Conservation (phyloP, 2,329 filamentous ascomycete species). For the Aspergillus sp. region DNA sequence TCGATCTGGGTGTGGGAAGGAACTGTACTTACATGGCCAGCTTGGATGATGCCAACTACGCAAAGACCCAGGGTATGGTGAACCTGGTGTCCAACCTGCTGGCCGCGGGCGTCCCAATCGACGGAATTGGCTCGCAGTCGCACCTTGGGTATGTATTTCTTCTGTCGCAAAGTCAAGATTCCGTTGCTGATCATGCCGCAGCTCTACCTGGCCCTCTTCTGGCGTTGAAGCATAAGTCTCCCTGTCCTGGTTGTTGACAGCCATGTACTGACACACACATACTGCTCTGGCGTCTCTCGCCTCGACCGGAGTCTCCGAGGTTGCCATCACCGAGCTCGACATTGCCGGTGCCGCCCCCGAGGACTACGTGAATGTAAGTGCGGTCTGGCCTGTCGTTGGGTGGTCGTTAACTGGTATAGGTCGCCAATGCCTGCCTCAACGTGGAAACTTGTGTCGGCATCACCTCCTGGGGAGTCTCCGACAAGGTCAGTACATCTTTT, state of each 20-base stretch:
- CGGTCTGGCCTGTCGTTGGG: constrained; percentile 22
- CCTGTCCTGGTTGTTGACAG: too few species aligned
- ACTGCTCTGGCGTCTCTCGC: constrained; percentile 55
- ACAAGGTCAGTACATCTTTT: constrained; percentile 23
- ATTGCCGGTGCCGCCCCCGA: constrained; percentile 56
- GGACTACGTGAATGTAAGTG: constrained; percentile 56
- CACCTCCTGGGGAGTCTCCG: constrained; percentile 59
- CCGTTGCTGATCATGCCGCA: too few species aligned
- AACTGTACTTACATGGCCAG: constrained; percentile 42
- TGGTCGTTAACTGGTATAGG: constrained; percentile 22
- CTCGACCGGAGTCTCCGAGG: constrained; percentile 51
- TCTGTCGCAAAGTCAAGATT: neutral
- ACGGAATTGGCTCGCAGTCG: constrained; percentile 54
- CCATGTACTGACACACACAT: neutral
- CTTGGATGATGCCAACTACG: constrained; percentile 59
- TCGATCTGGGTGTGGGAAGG: neutral
- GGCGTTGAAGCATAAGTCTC: too few species aligned
- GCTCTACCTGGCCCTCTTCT: too few species aligned
- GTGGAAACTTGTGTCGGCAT: constrained; percentile 63
- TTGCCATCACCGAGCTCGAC: constrained; percentile 68
- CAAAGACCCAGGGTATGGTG: constrained; percentile 59
- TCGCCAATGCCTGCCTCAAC: constrained; percentile 57
- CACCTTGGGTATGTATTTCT: neutral
- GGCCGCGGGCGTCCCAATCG: constrained; percentile 61
- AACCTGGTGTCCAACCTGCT: constrained; percentile 64